phyloP scores from a whole-genome alignment of 1,284 basidiomycete genomes.

The Puccinia hordei region DNA sequence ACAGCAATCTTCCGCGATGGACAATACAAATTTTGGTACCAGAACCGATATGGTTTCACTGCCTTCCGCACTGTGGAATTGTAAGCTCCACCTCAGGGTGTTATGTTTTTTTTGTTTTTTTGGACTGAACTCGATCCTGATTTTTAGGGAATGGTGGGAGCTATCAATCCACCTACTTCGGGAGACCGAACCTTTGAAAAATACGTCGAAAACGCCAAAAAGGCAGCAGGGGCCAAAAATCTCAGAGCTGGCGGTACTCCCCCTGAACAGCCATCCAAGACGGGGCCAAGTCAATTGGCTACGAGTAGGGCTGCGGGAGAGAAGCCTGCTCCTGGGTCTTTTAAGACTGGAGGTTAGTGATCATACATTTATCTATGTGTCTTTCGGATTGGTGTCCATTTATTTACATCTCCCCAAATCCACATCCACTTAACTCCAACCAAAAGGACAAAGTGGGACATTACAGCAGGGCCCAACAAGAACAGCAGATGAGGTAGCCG shows the following conservation, averaged over 20 bases:
- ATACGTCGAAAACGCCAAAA: conserved; percentile 23
- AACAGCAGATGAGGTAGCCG: conserved; percentile 12
- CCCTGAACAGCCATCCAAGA: background rate
- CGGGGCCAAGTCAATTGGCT: background rate
- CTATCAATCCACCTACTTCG: conserved; percentile 27
- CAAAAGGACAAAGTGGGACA: background rate
- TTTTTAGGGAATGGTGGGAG: conserved; percentile 49
- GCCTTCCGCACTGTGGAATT: conserved; percentile 23
- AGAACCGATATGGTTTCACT: conserved; percentile 42
- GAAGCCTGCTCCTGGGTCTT: background rate
- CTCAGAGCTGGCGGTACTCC: background rate
- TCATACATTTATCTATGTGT: background rate
- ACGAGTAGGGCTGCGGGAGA: background rate
- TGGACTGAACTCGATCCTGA: background rate
- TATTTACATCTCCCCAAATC: background rate
- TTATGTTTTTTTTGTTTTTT: background rate
- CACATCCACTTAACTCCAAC: background rate
- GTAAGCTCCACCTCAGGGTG: conserved; percentile 2
- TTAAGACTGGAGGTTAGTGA: background rate
- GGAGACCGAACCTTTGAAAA: conserved; percentile 38
- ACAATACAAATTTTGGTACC: conserved; percentile 19
- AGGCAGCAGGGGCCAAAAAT: conserved; percentile 2
- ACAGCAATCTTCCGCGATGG: conserved; percentile 31
- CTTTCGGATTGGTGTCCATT: background rate
- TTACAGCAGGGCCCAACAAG: conserved; percentile 4